Evolutionary conservation across 129 eudicot species (phyloP), one percentile per base, ranked within the genome.

Genomic region (Centella asiatica): DNA sequence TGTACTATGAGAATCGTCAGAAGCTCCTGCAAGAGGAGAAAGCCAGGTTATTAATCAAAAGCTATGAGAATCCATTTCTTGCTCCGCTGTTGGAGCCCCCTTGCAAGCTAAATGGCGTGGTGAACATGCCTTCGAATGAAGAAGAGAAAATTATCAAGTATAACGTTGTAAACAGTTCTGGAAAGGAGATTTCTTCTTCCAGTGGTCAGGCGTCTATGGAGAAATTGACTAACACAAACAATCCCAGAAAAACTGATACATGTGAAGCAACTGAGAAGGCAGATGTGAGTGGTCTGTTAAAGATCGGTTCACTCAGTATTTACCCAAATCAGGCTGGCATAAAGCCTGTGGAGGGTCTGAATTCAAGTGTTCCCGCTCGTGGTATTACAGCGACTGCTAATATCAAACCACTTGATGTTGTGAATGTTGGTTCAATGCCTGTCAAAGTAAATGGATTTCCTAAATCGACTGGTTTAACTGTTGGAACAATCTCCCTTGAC

Each of bases 1-100:
- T 86, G 89, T 90, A 86, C 69, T 90, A 90, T 44, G 97, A 86
- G 69, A 86, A 86, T 54, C 77, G 97, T 6, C 94, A 90, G 72
- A 80, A 75, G 62, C 62, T 90, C 53, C 46, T 90, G 70, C 89
- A 78, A 68, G 95, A 81, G 67, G 97, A 86, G 69, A 86, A 83
- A 60, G 77, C 89, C 2, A 76, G 90, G 65, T 67, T 85, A 33
- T 72, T 89, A 26, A 73, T 77, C 4, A 85, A 73, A 54, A 72
- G 74, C 20, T 76, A 74, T 36, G 95, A n/a, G 10, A 78, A 72
- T 32, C 80, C 93, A 20, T 76, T 60, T 40, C 71, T 72, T 62
- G 76, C 66, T 23, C 89, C 95, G 26, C 66, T 69, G 11, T 22
- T 81, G 2, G 84, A 85, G 56, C 88, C 86, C 70, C 82, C 93